phyloP scores from a whole-genome alignment of 1,284 basidiomycete genomes.

The Ganoderma boninense region DNA sequence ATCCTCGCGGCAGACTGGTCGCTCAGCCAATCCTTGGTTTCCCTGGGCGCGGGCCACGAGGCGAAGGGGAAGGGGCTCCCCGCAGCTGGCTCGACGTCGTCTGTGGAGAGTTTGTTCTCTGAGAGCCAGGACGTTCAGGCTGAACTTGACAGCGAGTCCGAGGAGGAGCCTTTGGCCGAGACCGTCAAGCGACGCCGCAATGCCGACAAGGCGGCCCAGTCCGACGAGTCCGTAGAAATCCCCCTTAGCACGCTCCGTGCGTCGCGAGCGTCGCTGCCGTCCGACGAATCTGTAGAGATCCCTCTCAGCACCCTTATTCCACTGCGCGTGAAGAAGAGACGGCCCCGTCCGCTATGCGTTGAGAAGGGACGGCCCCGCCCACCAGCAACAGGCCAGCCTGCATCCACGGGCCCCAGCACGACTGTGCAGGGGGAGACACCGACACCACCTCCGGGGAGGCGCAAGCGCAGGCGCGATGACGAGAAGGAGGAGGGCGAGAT shows the following conservation, averaged over 20 bases:
- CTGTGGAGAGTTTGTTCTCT: not conserved
- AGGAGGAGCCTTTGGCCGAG: not conserved
- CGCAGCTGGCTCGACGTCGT: not conserved
- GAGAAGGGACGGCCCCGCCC: not conserved
- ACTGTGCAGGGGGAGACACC: not conserved
- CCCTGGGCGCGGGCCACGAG: not conserved
- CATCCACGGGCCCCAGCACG: too few relatives aligned
- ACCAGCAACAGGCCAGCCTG: too few relatives aligned
- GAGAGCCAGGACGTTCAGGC: not conserved
- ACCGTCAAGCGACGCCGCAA: not conserved
- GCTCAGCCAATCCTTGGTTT: not conserved
- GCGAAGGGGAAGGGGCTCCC: too few relatives aligned
- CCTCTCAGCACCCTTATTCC: not conserved
- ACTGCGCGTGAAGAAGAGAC: not conserved
- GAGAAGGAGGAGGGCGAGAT: slow-evolving; percentile 10
- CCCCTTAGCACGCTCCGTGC: not conserved
- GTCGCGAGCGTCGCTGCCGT: not conserved
- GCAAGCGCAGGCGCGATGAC: not conserved
- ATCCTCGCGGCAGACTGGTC: slow-evolving; percentile 2
- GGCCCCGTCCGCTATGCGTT: not conserved
- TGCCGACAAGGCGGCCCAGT: too few relatives aligned
- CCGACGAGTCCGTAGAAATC: not conserved
- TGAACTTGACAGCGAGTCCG: not conserved
- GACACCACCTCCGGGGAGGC: not conserved
- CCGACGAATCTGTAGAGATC: not conserved